Evolutionary conservation across 345 rosid genomes (phyloP).

Genomic region (Melaleuca quinquenervia): DNA sequence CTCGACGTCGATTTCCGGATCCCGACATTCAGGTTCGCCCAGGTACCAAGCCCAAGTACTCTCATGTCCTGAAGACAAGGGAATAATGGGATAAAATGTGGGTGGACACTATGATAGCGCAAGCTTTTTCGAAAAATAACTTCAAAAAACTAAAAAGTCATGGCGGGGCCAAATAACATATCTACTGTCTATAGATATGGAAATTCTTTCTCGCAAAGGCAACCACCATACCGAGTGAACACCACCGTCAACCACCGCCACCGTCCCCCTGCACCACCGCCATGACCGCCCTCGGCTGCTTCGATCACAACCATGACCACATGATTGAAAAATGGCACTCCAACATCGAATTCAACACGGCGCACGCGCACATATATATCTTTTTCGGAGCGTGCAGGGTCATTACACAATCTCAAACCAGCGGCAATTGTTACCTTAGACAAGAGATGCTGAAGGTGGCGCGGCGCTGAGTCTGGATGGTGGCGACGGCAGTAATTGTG

Average conservation of each 20-base stretch:
- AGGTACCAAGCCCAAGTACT: not conserved
- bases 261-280: too few species aligned
- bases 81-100: not conserved
- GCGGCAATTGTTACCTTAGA: not conserved
- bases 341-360: not conserved
- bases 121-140: not conserved
- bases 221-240: too few species aligned
- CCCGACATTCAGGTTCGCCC: too few species aligned
- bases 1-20: too few species aligned
- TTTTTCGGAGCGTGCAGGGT: not conserved
- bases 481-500: not conserved
- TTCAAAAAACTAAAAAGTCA: not conserved
- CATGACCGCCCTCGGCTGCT: not conserved
- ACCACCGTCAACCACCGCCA: too few species aligned
- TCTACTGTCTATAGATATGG: not conserved
- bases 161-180: too few species aligned
- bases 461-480: not conserved
- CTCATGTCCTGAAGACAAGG: not conserved
- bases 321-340: not conserved
- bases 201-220: too few species aligned
- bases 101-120: not conserved
- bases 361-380: not conserved
- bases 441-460: not conserved
- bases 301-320: not conserved
- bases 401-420: not conserved